Base-by-base conservation (phyloP, 345 rosid species). In the Carallia pectinifolia region DNA sequence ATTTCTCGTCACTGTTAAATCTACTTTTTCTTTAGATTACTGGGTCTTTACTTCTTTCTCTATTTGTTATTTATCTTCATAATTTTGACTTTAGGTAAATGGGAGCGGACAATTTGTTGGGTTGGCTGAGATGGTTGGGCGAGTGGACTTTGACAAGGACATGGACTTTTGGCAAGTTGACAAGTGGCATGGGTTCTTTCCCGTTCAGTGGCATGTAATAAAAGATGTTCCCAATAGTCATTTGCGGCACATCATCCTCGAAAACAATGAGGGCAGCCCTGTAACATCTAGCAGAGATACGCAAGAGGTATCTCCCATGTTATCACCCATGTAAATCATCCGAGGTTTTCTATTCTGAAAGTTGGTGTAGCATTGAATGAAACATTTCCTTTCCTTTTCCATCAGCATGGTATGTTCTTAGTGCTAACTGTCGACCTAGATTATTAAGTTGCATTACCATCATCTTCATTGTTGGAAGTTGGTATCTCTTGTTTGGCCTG, bases 71-170 rank as follows among this genome's bases (percentile, higher is more conserved):
- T 13, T 53, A 3, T 37, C 27, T 37, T 18, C 15, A 6, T 37
- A 19, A 40, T 60, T 3, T 2, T 40, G 19, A 73, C 58, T 76
- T 72, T 80, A 90, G 96, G 96, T 90, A 63, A 90, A 90, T 76
- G 88, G 89, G 68, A 90, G 96, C 78, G 91, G 93, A 56, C 93
- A 90, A 65, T 90, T 88, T 80, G 91, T 90, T 70, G 96, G 96
- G 19, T 54, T 87, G 59, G 96, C 96, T 47, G 91, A 90, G 84
- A 90, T 90, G 93, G 77, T 83, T 54, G 93, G 93, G 65, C 76
- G 73, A 61, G 90, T 90, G 19, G 93, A 90, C 81, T 87, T 86
- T 65, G 71, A 85, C 33, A 88, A 85, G 74, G 91, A 90, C 71
- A 83, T 90, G 85, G 89, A 83, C 73, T 90, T 90, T 75, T 90